A percentile compares a stretch with the other conserved stretches of the same genome.
These are phyloP conservation scores for Hemisphaericaspora nanyangensis DNA, from an alignment of 805 yeast species.

Conservation along the genomic window DNA sequence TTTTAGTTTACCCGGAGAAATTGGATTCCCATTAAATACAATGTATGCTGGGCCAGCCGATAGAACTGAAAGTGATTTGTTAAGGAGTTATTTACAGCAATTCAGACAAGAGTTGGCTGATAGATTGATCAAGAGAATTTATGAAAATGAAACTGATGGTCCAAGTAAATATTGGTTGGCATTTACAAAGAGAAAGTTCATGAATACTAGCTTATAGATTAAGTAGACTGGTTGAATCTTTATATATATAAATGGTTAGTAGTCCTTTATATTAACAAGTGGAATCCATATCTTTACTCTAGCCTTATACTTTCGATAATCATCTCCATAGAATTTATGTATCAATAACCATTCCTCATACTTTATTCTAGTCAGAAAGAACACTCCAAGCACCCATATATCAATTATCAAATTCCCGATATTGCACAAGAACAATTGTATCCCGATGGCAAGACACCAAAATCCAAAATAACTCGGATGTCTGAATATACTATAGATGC, in stretches of 20 bases:
- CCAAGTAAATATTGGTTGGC: conserved; percentile 97
- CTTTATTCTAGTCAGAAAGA: conserved; percentile 27
- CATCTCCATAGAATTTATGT: conserved; percentile 22
- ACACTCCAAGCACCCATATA: conserved; percentile 16
- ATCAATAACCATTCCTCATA: conserved; percentile 33
- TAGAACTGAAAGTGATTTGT: conserved; percentile 70
- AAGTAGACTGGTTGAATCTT: too few species aligned
- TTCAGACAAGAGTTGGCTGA: conserved; percentile 91
- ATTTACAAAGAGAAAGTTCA: conserved; percentile 88
- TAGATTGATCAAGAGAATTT: conserved; percentile 72
- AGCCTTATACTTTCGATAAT: conserved; percentile 22
- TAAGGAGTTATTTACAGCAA: conserved; percentile 81
- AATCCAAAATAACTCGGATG: conserved; percentile 42
- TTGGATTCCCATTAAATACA: conserved; percentile 88
- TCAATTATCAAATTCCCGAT: conserved; percentile 14
- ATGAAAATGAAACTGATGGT: conserved; percentile 46
- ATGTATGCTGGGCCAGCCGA: conserved; percentile 70
- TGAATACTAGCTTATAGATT: conserved; percentile 78
- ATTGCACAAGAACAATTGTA: conserved; percentile 25
- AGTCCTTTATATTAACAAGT: conserved; percentile 9
- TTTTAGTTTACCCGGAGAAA: conserved; percentile 91
- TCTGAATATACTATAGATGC: conserved; percentile 26
- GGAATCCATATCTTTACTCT: conserved; percentile 28
- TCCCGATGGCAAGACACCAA: conserved; percentile 28
- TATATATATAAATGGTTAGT: not conserved